Evolutionary conservation across 2,329 filamentous ascomycete species (phyloP), one percentile per base, ranked within the genome.

Genomic region (Macrophomina pseudophaseolina): DNA sequence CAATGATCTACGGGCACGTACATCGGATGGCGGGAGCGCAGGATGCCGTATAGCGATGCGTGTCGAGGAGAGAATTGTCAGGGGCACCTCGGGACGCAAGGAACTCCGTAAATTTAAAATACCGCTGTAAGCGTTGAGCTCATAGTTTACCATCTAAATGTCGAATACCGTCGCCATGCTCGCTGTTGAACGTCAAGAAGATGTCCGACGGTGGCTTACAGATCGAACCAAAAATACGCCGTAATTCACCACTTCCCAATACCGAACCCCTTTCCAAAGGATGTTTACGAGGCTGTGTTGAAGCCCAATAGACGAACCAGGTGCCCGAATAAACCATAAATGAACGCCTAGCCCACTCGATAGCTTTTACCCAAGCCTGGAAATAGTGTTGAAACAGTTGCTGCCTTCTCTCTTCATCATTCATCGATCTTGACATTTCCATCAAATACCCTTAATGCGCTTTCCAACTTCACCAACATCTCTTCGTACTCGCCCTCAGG

Each of bases 401-500:
- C n/a, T 35, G 7, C 51, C 5, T n/a, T 8, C 32, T 7, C 32
- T 4, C 51, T 9, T 16, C 30, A 38, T 54, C 52, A 54, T 8
- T 38, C 52, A 18, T 38, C 52, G 12, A 64, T 38, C 3, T 14
- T 16, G 0, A 65, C 63, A 14, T 4, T 42, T n/a, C 11, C 40
- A 65, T 69, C 65, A 53, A 79, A 79, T 2, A 75, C 71, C 52
- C 71, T 64, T n/a, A 73, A 66, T 1, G 75, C 77, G 66, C 72
- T 75, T 7, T 76, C 72, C 64, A 80, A 74, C 72, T 84, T 84
- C 54, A 75, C 76, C 28, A 78, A 67, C 93, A 98, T 97, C 83
- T 98, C 95, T 68, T 96, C 91, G 80, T 90, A 90, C 82, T 98
- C 94, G 3, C 88, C 92, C 67, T 90, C 84, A 0, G 90, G 84